These are phyloP conservation scores for Blastocystis hominis DNA, from an alignment of 352 stramenopile species.

Conservation along the genomic window DNA sequence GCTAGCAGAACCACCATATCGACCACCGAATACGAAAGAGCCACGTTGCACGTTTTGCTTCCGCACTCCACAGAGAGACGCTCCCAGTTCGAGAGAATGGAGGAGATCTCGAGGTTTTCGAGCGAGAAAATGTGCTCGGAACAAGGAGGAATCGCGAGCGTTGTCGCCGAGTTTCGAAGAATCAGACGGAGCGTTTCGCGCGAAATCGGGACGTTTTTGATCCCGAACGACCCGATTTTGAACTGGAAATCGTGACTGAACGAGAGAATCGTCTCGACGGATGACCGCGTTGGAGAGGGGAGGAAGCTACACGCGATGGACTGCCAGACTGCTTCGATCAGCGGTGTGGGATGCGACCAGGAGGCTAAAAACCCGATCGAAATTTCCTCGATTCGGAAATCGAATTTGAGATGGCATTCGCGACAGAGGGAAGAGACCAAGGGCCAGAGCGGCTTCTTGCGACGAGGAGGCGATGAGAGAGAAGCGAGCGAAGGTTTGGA, in stretches of 20 bases:
- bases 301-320: not conserved
- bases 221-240: constrained; percentile 9
- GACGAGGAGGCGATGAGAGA: not conserved
- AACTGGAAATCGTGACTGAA: not conserved
- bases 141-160: not conserved
- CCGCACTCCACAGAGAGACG: not conserved
- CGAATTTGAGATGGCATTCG: not conserved
- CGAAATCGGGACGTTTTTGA: not conserved
- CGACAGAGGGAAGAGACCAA: not conserved
- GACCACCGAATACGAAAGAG: not conserved
- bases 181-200: not conserved
- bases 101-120: not conserved
- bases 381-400: constrained; percentile 15
- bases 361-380: not conserved
- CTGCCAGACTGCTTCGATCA: not conserved
- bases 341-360: not conserved
- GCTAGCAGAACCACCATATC: constrained; percentile 18
- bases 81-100: not conserved
- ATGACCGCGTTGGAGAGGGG: not conserved
- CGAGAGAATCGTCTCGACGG: not conserved
- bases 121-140: not conserved
- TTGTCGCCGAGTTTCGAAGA: not conserved
- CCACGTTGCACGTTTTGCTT: not conserved
- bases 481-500: not conserved
- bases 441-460: not conserved